Base-by-base conservation (phyloP, 2,329 filamentous ascomycete genomes). In the Alternaria sp. region DNA sequence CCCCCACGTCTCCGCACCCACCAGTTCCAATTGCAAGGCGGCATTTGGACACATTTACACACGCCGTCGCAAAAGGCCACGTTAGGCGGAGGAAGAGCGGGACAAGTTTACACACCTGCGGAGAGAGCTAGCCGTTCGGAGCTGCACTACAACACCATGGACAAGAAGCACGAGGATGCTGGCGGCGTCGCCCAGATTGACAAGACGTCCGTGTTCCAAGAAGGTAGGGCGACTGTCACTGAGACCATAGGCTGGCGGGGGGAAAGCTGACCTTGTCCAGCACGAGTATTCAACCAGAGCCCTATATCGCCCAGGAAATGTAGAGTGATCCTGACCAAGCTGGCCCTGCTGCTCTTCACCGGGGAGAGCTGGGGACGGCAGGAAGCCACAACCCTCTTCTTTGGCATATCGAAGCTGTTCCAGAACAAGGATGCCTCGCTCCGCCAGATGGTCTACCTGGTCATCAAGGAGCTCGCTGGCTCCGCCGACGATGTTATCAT, bases 401-500 rank as follows among this genome's bases (percentile, higher is more conserved):
- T 98, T 80, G 94, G 94, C 73, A 98, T 79, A 81, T 98, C 94
- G 64, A 98, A 98, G 86, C 88, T 98, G 63, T 99, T 99, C 87
- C 94, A 98, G 85, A 98, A 98, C 83, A 98, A 97, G 82, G 95
- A 99, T 90, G 92, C 94, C 74, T 94, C 93, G 74, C 86, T 99
- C 78, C 93, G 95, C 75, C 95, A 99, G 85, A 97, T 98, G 94
- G 94, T 99, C 53, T 97, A 98, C 83, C 86, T 98, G 69, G 90
- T 97, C 78, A 92, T 98, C 84, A 99, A 98, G 88, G 95, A 99
- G 86, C 86, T 99, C 75, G 93, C 94, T 70, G 89, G 90, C 80
- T 97, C 93, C 25, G 95, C 95, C 60, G 93, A 98, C 84, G 95
- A 99, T 85, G 96, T 97, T 67, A 99, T 99, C 79, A 98, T 99